These are phyloP conservation scores for Pichia gijzeniarum DNA, from an alignment of 805 yeast genomes.

Conservation along the genomic window DNA sequence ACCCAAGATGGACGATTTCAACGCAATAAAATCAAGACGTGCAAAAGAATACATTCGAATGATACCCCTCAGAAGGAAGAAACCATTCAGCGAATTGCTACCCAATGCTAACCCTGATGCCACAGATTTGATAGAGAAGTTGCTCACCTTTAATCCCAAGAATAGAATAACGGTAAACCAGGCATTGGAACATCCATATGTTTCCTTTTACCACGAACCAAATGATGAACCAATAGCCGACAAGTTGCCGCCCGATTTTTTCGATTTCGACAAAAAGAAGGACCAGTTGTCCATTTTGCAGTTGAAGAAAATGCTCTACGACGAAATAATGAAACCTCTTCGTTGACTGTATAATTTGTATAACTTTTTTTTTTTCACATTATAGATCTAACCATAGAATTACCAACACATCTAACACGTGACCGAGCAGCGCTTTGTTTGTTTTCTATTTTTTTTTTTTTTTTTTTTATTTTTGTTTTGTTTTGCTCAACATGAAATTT, in stretches of 20 bases:
- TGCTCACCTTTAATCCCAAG: slow-evolving; percentile 78
- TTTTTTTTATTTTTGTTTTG: no score
- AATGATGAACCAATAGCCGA: slow-evolving; percentile 85
- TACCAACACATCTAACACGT: no score
- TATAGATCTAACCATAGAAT: no score
- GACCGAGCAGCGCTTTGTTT: no score
- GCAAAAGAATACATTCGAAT: slow-evolving; percentile 85
- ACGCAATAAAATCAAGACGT: slow-evolving; percentile 66
- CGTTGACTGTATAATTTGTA: slow-evolving; percentile 8
- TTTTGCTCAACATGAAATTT: no score
- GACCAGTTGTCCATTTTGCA: slow-evolving; percentile 73
- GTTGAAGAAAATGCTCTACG: slow-evolving; percentile 69
- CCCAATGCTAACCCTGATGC: slow-evolving; percentile 58
- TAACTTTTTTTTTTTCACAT: not conserved
- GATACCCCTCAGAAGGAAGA: slow-evolving; percentile 63
- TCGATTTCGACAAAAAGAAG: slow-evolving; percentile 80
- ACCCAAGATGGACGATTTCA: slow-evolving; percentile 73
- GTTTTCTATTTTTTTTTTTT: no score
- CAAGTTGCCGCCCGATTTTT: slow-evolving; percentile 79
- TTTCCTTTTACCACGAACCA: slow-evolving; percentile 87
- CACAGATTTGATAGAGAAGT: slow-evolving; percentile 56
- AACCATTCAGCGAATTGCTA: slow-evolving; percentile 46
- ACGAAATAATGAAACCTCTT: slow-evolving; percentile 64
- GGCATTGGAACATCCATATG: slow-evolving; percentile 82
- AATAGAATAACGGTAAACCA: slow-evolving; percentile 78